These are phyloP conservation scores for Nicotiana undulata DNA, from an alignment of 257 asterid species.

Conservation along the genomic window DNA sequence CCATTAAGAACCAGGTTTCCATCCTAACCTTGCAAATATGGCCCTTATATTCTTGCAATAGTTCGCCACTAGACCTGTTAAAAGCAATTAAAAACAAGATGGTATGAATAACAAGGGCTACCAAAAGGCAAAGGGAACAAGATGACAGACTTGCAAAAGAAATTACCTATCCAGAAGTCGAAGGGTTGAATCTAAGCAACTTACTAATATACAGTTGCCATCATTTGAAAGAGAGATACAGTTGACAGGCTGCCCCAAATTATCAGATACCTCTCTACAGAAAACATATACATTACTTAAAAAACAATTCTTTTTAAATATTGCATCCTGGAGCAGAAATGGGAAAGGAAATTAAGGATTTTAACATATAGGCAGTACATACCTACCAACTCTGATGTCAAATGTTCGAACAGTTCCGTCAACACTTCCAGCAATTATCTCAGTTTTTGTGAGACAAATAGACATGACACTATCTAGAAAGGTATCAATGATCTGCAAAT, in stretches of 20 bases:
- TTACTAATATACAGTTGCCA: conserved; percentile 78
- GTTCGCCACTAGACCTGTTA: conserved; percentile 74
- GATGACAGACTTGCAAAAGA: not conserved
- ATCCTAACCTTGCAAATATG: conserved; percentile 83
- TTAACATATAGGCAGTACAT: conserved; percentile 28
- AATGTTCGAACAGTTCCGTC: conserved; percentile 96
- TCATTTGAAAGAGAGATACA: conserved; percentile 92
- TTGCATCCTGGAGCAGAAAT: not conserved
- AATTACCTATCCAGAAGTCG: conserved; percentile 81
- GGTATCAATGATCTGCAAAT: conserved; percentile 66
- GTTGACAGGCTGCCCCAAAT: conserved; percentile 86
- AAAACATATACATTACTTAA: not conserved
- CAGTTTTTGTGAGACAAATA: conserved; percentile 70
- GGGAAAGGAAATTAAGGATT: not conserved
- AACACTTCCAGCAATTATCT: conserved; percentile 95
- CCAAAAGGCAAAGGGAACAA: not conserved
- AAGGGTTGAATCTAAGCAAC: conserved; percentile 83
- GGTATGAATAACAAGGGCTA: not conserved
- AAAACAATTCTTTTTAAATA: not conserved
- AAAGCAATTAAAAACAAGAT: not conserved
- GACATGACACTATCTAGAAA: conserved; percentile 91
- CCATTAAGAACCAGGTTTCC: not conserved
- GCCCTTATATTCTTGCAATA: conserved; percentile 89
- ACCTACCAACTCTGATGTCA: conserved; percentile 95
- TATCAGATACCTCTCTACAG: conserved; percentile 74